Evolutionary conservation across 169 alveolate species (phyloP).

Genomic region (Plasmodium ovale): DNA sequence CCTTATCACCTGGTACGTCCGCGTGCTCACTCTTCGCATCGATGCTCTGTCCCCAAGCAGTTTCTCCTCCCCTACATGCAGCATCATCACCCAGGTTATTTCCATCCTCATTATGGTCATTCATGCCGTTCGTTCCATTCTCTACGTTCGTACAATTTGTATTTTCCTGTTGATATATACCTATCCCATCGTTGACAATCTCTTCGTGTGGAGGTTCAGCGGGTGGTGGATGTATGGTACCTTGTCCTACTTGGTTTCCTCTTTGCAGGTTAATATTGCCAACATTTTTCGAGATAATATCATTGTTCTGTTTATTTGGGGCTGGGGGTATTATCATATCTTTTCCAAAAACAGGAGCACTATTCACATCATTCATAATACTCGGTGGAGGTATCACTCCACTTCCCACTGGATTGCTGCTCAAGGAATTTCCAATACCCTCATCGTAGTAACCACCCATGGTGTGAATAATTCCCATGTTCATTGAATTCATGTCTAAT

Average conservation of each 20-base stretch:
- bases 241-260: background rate
- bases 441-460: background rate
- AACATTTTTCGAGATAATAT: constrained; percentile 7
- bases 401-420: background rate
- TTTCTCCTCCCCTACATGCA: background rate
- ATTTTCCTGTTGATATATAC: constrained; percentile 2
- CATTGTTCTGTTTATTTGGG: constrained; percentile 9
- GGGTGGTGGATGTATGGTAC: background rate
- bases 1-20: too few species aligned
- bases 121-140: background rate
- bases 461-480: background rate
- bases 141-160: background rate
- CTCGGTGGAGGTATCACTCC: background rate
- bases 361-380: background rate
- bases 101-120: background rate
- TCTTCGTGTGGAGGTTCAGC: background rate
- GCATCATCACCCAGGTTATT: background rate
- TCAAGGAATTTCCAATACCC: background rate
- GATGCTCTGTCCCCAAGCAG: background rate
- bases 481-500: too few species aligned
- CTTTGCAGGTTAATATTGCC: constrained; percentile 17
- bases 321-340: background rate
- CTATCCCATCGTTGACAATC: background rate
- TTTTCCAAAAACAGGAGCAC: background rate
- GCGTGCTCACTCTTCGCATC: too few species aligned